phyloP scores from a whole-genome alignment of 306 rosid genomes.

The Glycine latifolia region DNA sequence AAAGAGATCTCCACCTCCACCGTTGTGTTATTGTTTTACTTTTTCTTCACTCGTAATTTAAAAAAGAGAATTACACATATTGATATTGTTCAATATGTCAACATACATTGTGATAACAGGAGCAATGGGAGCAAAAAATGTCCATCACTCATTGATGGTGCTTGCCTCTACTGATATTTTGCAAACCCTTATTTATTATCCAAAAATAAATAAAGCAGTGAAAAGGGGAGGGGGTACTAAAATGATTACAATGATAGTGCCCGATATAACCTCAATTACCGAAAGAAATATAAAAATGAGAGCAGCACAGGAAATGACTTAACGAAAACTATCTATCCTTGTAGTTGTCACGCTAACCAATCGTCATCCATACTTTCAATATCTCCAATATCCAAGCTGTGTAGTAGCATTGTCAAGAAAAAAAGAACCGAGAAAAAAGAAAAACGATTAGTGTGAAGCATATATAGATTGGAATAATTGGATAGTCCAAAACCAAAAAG shows the following conservation, averaged over 20 bases:
- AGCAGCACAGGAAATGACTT: conserved; percentile 60
- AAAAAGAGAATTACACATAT: neutral
- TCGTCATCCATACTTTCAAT: conserved; percentile 83
- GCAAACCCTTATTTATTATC: conserved; percentile 63
- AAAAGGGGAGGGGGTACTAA: conserved; percentile 31
- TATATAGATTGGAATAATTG: neutral
- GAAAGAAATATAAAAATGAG: conserved; percentile 29
- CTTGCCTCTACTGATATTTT: conserved; percentile 49
- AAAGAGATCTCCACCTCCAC: too few species aligned
- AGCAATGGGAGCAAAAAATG: conserved; percentile 38
- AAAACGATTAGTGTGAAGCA: conserved; percentile 25
- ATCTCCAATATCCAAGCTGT: conserved; percentile 91
- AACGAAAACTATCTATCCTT: conserved; percentile 54
- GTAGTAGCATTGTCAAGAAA: conserved; percentile 18
- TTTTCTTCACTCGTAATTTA: neutral
- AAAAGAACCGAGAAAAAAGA: neutral
- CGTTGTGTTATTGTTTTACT: too few species aligned
- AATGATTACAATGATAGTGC: conserved; percentile 38
- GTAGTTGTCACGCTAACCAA: conserved; percentile 70
- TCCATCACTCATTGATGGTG: conserved; percentile 46
- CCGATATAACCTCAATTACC: conserved; percentile 41
- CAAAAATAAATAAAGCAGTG: conserved; percentile 39
- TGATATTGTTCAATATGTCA: conserved; percentile 32
- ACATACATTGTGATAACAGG: conserved; percentile 11
- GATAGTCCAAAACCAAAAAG: neutral